These are phyloP conservation scores for Barnettozyma hawaiiensis DNA, from an alignment of 1,139 yeast genomes.

Conservation along the genomic window DNA sequence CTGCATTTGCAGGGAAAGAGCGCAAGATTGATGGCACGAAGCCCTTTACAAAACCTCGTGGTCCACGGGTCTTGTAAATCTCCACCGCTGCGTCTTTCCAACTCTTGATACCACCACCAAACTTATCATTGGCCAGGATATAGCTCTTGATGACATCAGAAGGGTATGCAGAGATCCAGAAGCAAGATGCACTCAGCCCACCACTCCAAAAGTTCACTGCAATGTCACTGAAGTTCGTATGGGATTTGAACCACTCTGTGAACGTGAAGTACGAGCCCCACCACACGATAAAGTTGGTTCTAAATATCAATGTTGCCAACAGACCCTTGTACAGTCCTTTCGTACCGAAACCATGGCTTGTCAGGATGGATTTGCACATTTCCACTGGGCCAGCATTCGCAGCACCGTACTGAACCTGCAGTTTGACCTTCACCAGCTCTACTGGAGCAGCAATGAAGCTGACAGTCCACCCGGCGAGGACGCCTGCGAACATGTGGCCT, in stretches of 20 bases:
- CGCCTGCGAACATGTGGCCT: slow-evolving; percentile 79
- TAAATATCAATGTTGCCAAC: slow-evolving; percentile 78
- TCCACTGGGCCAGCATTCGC: slow-evolving; percentile 72
- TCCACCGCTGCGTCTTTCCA: slow-evolving; percentile 71
- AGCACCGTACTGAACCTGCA: slow-evolving; percentile 87
- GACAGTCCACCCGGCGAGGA: slow-evolving; percentile 78
- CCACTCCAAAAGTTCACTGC: slow-evolving; percentile 88
- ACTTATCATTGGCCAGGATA: slow-evolving; percentile 74
- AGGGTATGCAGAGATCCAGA: slow-evolving; percentile 90
- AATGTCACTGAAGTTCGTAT: slow-evolving; percentile 60
- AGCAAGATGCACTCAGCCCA: slow-evolving; percentile 70
- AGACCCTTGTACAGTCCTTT: slow-evolving; percentile 74
- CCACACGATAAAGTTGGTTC: slow-evolving; percentile 85
- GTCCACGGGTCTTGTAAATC: slow-evolving; percentile 58
- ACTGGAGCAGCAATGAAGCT: slow-evolving; percentile 93
- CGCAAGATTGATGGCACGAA: slow-evolving; percentile 70
- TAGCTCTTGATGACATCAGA: slow-evolving; percentile 86
- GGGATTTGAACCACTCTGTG: slow-evolving; percentile 58
- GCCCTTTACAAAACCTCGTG: slow-evolving; percentile 71
- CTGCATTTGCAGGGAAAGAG: slow-evolving; percentile 88
- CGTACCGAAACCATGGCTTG: slow-evolving; percentile 47
- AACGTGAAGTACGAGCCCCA: slow-evolving; percentile 90
- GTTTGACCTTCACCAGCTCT: slow-evolving; percentile 81
- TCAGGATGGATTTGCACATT: slow-evolving; percentile 44
- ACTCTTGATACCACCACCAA: slow-evolving; percentile 60